Evolutionary conservation across 306 rosid species (phyloP).

Genomic region (Fragaria nilgerrensis): DNA sequence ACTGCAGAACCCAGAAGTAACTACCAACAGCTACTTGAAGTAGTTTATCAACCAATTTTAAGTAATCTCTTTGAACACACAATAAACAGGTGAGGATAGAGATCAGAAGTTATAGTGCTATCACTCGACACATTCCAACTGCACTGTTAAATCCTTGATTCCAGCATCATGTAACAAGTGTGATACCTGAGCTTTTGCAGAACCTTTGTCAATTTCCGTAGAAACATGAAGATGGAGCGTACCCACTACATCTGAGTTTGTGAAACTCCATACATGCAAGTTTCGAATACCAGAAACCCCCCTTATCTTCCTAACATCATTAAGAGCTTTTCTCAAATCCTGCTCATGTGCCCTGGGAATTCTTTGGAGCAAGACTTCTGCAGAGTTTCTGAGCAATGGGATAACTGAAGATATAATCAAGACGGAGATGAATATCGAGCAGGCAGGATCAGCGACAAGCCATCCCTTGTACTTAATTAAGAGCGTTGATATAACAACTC

Average conservation of each 20-base stretch:
- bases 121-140: constrained; percentile 56
- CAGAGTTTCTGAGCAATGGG: constrained; percentile 86
- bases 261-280: constrained; percentile 78
- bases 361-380: constrained; percentile 87
- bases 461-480: constrained; percentile 93
- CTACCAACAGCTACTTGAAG: not conserved
- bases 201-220: constrained; percentile 58
- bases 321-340: constrained; percentile 58
- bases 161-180: constrained; percentile 60
- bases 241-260: constrained; percentile 79
- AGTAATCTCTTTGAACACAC: not conserved
- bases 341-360: constrained; percentile 64
- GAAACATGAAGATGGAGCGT: constrained; percentile 74
- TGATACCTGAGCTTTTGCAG: constrained; percentile 55
- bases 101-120: not conserved
- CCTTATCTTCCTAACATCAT: constrained; percentile 45
- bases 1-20: not conserved
- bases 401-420: constrained; percentile 80
- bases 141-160: constrained; percentile 84
- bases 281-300: constrained; percentile 69
- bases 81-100: constrained; percentile 9
- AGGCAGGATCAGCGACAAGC: constrained; percentile 92
- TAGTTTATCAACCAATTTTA: not conserved
- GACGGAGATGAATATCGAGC: constrained; percentile 89
- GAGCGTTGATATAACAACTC: constrained; percentile 89